These are phyloP conservation scores for Fusarium chuoi DNA, from an alignment of 2,329 filamentous ascomycete species.

Conservation along the genomic window DNA sequence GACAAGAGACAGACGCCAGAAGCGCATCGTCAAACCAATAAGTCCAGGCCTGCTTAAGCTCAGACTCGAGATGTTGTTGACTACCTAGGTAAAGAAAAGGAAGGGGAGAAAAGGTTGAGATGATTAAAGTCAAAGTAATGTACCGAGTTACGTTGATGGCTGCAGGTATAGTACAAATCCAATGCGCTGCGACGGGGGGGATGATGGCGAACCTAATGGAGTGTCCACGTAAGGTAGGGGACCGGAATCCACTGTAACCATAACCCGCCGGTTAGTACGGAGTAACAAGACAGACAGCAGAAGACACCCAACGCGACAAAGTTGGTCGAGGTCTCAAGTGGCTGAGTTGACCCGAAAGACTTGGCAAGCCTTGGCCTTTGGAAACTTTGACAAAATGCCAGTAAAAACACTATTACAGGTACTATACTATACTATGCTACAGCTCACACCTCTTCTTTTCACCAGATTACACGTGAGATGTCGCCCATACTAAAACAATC, in stretches of 20 bases:
- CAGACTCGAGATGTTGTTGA: constrained; percentile 9
- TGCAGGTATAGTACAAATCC: constrained; percentile 4
- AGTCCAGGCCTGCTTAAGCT: constrained; percentile 5
- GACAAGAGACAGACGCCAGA: constrained; percentile 33
- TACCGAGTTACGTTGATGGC: constrained; percentile 3
- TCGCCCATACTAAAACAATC: neutral
- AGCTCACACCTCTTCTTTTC: neutral
- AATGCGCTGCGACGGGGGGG: constrained; percentile 32
- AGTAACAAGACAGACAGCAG: constrained; percentile 1
- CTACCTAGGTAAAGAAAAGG: constrained; percentile 2
- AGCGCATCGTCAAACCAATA: constrained; percentile 38
- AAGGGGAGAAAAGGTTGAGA: constrained; percentile 19
- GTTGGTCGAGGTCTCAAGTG: constrained; percentile 22
- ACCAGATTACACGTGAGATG: neutral
- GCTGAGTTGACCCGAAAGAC: constrained; percentile 33
- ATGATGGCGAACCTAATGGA: constrained; percentile 35
- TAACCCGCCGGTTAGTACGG: constrained; percentile 36
- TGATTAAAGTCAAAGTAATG: constrained; percentile 10
- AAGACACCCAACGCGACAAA: neutral
- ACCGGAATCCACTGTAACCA: constrained; percentile 34
- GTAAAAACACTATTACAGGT: neutral
- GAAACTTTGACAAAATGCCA: neutral
- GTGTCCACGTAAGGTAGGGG: constrained; percentile 47
- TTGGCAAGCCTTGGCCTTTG: constrained; percentile 24
- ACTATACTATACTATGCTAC: neutral